These are phyloP conservation scores for Thinopyrum obtusiflorum DNA, from an alignment of 202 grass and related monocot genomes.

Conservation along the genomic window DNA sequence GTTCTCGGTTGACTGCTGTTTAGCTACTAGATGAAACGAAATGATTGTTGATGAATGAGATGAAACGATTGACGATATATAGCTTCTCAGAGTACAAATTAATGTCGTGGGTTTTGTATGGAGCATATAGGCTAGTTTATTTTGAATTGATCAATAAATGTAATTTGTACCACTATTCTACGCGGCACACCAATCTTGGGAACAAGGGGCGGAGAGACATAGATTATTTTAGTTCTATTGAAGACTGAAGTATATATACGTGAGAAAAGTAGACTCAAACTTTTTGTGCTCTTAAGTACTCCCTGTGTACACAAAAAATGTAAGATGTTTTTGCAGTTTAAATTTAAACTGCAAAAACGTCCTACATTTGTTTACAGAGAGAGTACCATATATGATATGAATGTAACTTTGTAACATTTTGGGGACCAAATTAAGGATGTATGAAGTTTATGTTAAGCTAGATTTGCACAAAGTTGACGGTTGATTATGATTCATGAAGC, in stretches of 20 bases:
- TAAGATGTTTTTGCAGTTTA: no score
- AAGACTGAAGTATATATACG: neutral
- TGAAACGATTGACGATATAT: neutral
- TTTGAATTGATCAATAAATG: neutral
- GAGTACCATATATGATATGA: no score
- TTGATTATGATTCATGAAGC: neutral
- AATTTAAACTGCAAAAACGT: no score
- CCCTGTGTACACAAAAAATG: no score
- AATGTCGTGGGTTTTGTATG: neutral
- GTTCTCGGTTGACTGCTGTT: slow-evolving; percentile 24
- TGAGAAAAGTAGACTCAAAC: neutral
- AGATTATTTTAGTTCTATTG: neutral
- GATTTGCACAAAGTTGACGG: no score
- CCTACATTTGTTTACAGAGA: no score
- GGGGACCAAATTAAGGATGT: neutral
- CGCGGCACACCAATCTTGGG: neutral
- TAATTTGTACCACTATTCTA: neutral
- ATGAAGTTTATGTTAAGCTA: neutral
- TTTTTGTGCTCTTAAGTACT: neutral
- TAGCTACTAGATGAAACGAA: slow-evolving; percentile 2
- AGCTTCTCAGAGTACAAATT: neutral
- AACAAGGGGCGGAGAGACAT: neutral
- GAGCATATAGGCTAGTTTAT: neutral
- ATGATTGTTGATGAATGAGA: neutral
- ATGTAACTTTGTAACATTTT: no score